Base-by-base conservation (phyloP, 352 stramenopile genomes). In the Saprolegnia diclina region DNA sequence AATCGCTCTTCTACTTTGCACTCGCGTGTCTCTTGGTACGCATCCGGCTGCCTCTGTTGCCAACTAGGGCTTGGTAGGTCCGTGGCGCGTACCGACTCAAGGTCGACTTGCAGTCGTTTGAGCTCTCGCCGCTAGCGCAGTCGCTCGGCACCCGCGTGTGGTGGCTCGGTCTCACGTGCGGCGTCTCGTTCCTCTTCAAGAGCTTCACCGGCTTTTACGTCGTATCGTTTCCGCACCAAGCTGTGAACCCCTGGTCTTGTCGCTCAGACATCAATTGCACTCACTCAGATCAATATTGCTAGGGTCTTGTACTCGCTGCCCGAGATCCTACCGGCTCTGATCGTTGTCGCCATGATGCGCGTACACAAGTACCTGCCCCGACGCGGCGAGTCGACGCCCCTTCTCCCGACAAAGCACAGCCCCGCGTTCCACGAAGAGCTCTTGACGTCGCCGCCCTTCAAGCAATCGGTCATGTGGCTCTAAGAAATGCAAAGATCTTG, bases 291-390 rank as follows among this genome's bases (percentile, higher is more conserved):
- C 7, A 26, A 7, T 14, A 65, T 87, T 40, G 57, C 90, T 90
- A 18, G 84, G 84, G 56, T 92, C 18, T 88, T 89, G 64, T 92
- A 92, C 74, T 82, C 84, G 16, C 72, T 92, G 45, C 80, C 81
- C 0, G 82, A 92, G 74, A 79, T 92, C 56, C 73, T 90, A 37
- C 84, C 84, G 2, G 84, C 82, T 29, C 67, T 79, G 14, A 72
- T 92, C 50, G 84, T 92, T 26, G 88, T 92, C 50, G 85, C 80
- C 61, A 89, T 87, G 81, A 92, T 92, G 84, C 83, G 83, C 18
- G 82, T 90, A 62, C 90, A 35, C 29, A 35, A 92, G 74, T 16
- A 18, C 52, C 11, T 59, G 24, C 52, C 52, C 11, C 24, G 52
- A 3, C 24, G 35, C 11, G 13, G 13, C 35, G 52, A 42, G 35